Evolutionary conservation across 352 stramenopile genomes (phyloP), one percentile per base, ranked within the genome.

Genomic region (Globisporangium ultimum): DNA sequence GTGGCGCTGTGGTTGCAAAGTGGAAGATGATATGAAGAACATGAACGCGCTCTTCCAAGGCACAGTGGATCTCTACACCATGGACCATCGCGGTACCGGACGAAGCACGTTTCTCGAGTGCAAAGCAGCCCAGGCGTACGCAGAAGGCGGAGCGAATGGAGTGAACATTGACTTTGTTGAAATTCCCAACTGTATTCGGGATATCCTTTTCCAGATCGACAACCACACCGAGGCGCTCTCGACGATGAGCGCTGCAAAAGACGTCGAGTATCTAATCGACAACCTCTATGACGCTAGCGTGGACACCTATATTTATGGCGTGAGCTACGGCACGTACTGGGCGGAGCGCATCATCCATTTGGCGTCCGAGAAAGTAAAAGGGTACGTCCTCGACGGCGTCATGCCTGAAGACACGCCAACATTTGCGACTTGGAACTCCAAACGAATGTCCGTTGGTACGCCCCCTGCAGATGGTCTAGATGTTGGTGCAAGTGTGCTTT

Each of bases 31-130:
- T 18, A 80, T 80, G 68, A 12, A 51, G 8, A 32, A 24, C 0
- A 28, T 69, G 6, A 52, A 69, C 48, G 28, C 52, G 4, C 32
- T 55, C 0, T 41, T 71, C 36, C 42, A 61, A 24, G 55, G 55
- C 0, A 50, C 21, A 11, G 61, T 74, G 21, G 64, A 67, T 22
- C 13, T 84, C 4, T 84, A 81, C 70, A 84, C 76, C 15, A 65
- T 87, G 58, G 76, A 84, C 57, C 76, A 87, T 47, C 76, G 74
- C 15, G 76, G 76, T 28, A 84, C 76, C 6, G 76, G 69, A 2
- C 69, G 76, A 13, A 83, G 72, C 51, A 58, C 48, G 18, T 68
- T 70, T 36, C 61, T 87, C 17, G 59, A 74, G 38, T 87, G 74
- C 41, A 48, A 73, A 1, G 76, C 73, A 0, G 70, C 76, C 0